These are phyloP conservation scores for Actinomortierella wolfii DNA, from an alignment of 371 early-diverging fungal species.

Conservation along the genomic window DNA sequence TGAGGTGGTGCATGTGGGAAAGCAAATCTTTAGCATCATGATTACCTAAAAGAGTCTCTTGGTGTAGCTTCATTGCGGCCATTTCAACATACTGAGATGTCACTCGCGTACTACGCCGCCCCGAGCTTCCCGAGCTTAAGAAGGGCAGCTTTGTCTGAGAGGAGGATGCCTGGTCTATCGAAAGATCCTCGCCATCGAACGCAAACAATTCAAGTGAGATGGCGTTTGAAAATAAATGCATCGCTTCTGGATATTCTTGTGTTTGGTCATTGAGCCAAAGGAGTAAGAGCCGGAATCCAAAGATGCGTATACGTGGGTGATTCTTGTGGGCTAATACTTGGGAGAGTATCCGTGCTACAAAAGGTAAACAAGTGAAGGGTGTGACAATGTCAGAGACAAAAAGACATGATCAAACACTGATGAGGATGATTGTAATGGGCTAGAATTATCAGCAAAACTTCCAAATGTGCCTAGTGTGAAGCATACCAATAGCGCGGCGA, in stretches of 20 bases:
- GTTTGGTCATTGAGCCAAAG: slow-evolving; percentile 73
- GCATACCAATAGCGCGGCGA: slow-evolving; percentile 60
- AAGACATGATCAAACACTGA: neutral
- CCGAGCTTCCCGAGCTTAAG: slow-evolving; percentile 16
- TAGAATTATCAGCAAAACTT: too few relatives aligned
- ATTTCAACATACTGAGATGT: slow-evolving; percentile 19
- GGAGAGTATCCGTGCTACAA: slow-evolving; percentile 53
- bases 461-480: too few relatives aligned
- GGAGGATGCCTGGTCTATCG: slow-evolving; percentile 36
- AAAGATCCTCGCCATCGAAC: slow-evolving; percentile 58
- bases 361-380: neutral
- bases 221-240: slow-evolving; percentile 66
- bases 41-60: slow-evolving; percentile 46
- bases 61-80: slow-evolving; percentile 38
- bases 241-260: slow-evolving; percentile 64
- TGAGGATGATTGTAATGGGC: too few relatives aligned
- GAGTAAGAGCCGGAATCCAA: slow-evolving; percentile 78
- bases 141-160: slow-evolving; percentile 24
- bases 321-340: slow-evolving; percentile 66
- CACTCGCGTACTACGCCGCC: slow-evolving; percentile 25
- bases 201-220: slow-evolving; percentile 69
- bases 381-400: neutral
- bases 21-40: too few relatives aligned
- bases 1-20: neutral
- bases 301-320: slow-evolving; percentile 69